A percentile compares a stretch with the other conserved stretches of the same genome.
Evolutionary conservation across 306 rosid genomes (phyloP).

Genomic region (Cucumis sativus): Cucumber_9930_V3 NC_026657.2:34665501-34666000

Average conservation of each 20-base stretch:
- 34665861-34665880: background rate
- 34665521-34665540: too few relatives aligned
- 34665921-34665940: background rate
- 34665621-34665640: background rate
- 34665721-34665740: background rate
- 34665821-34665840: background rate
- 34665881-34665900: background rate
- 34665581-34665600: background rate
- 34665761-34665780: background rate
- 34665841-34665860: background rate
- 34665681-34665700: background rate
- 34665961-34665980: conserved; percentile 59
- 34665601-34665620: background rate
- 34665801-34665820: too few relatives aligned
- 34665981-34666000: conserved; percentile 48
- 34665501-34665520: too few relatives aligned
- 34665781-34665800: background rate
- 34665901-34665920: background rate
- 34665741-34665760: background rate
- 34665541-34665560: too few relatives aligned
- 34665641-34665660: background rate
- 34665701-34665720: background rate
- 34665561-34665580: background rate
- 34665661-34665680: background rate
- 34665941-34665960: conserved; percentile 47